These are phyloP conservation scores for Pythium scleroteichum DNA, from an alignment of 352 stramenopile species.

Conservation along the genomic window DNA sequence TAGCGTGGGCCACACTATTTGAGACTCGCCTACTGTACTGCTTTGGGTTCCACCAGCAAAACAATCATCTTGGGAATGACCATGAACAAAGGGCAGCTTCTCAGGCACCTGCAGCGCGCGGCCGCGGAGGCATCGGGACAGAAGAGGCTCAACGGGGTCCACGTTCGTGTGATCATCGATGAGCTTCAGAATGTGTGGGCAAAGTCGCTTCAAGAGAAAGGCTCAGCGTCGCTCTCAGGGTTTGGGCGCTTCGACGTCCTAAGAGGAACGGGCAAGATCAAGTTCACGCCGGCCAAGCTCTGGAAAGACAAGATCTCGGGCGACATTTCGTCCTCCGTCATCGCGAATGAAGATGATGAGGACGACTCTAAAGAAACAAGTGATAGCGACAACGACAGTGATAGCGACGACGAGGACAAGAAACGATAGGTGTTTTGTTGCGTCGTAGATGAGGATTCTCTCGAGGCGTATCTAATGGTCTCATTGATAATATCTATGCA, in stretches of 20 bases:
- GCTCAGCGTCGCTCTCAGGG: conserved; percentile 36
- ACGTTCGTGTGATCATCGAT: conserved; percentile 45
- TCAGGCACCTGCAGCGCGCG: conserved; percentile 49
- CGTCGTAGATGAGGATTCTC: too few species aligned
- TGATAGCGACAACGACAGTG: conserved; percentile 12
- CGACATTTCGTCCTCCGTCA: conserved; percentile 41
- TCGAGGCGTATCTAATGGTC: background rate
- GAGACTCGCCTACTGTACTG: too few species aligned
- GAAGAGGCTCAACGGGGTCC: conserved; percentile 44
- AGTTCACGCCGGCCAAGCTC: conserved; percentile 43
- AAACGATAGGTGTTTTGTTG: conserved; percentile 1
- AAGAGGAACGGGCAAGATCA: conserved; percentile 47
- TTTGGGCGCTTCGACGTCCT: conserved; percentile 49
- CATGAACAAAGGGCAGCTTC: conserved; percentile 49
- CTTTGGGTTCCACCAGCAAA: too few species aligned
- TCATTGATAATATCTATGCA: background rate
- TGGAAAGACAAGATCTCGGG: conserved; percentile 42
- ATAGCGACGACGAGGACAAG: conserved; percentile 5
- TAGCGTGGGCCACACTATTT: background rate
- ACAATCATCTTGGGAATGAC: background rate
- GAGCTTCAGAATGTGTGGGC: conserved; percentile 45
- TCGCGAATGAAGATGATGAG: conserved; percentile 12
- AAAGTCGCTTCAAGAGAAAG: conserved; percentile 46
- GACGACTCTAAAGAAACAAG: conserved; percentile 7
- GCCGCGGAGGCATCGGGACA: conserved; percentile 35